Evolutionary conservation across 2,329 filamentous ascomycete species (phyloP), one percentile per base, ranked within the genome.

Genomic region (Tolypocladium ophioglossoides): DNA sequence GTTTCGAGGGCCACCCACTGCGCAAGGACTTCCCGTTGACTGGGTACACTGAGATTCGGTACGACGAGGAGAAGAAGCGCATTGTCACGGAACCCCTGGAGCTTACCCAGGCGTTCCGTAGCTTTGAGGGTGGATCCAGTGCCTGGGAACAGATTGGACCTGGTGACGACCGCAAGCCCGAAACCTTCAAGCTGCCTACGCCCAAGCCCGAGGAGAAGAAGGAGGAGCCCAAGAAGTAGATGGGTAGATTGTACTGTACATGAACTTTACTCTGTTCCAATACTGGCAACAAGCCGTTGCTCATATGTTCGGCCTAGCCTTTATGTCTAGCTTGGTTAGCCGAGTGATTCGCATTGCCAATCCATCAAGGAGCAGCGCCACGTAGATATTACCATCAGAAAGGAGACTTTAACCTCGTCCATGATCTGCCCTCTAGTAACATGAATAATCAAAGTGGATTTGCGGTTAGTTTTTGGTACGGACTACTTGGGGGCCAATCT

Each of bases 11-110:
- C 52, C 94, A 99, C 75, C 94, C 94, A 44, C 76, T 99, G 68
- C 84, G 95, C 68, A 99, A 99, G 78, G 94, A 99, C 70, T 99
- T 99, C 77, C 94, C 94, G 24, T 76, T 99, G 70, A 96, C 94
- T 2, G 94, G 94, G 50, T 99, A 99, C 78, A 99, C 94, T 37
- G 95, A 99, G 77, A 87, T 99, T 62, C 83, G 94, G 67, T 99
- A 95, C 69, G 94, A 99, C 63, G 94, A 99, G 76, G 95, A 99
- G 81, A 99, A 96, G 88, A 99, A 99, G 84, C 84, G 94, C 58
- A 96, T 99, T 68, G 92, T 99, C 57, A 92, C 95, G 35, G 95
- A 99, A 79, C 94, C 95, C 41, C 79, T 99, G 51, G 94, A 99
- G 78, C 82, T 99, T 73, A 97, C 94, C 16, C 94, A 99, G 74